phyloP scores from a whole-genome alignment of 345 rosid genomes.

The Citropsis articulata region DNA sequence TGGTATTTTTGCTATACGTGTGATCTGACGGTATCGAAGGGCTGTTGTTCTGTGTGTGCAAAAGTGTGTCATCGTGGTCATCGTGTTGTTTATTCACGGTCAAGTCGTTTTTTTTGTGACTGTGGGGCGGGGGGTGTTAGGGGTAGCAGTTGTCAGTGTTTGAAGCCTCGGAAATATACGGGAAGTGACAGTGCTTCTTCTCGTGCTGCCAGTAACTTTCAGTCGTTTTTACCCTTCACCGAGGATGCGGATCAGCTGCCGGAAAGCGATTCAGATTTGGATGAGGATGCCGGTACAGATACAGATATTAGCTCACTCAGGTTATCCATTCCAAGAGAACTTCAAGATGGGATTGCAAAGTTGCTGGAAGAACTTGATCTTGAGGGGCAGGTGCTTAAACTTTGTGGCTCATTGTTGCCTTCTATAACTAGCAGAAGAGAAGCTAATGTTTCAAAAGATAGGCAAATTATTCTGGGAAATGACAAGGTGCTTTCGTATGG shows the following conservation, averaged over 20 bases:
- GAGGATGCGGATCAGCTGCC: conserved; percentile 83
- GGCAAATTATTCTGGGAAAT: conserved; percentile 61
- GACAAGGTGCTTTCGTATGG: conserved; percentile 80
- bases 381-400: conserved; percentile 67
- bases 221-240: conserved; percentile 66
- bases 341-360: conserved; percentile 56
- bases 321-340: conserved; percentile 71
- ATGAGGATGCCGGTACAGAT: conserved; percentile 59
- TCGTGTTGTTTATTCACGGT: conserved; percentile 97
- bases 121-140: conserved; percentile 99
- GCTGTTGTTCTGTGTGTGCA: conserved; percentile 98
- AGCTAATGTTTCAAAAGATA: conserved; percentile 61
- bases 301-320: conserved; percentile 43
- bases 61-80: conserved; percentile 99
- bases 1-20: conserved; percentile 99
- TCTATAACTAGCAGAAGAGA: conserved; percentile 74
- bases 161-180: conserved; percentile 89
- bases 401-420: conserved; percentile 74
- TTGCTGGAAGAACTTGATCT: conserved; percentile 79
- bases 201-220: conserved; percentile 58
- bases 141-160: conserved; percentile 94
- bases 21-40: conserved; percentile 93
- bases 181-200: conserved; percentile 55
- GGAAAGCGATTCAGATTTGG: conserved; percentile 90
- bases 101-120: conserved; percentile 95